A percentile compares a stretch with the other conserved stretches of the same genome.
phyloP scores from a whole-genome alignment of 2,329 filamentous ascomycete species.

The Fusarium chlamydosporum region DNA sequence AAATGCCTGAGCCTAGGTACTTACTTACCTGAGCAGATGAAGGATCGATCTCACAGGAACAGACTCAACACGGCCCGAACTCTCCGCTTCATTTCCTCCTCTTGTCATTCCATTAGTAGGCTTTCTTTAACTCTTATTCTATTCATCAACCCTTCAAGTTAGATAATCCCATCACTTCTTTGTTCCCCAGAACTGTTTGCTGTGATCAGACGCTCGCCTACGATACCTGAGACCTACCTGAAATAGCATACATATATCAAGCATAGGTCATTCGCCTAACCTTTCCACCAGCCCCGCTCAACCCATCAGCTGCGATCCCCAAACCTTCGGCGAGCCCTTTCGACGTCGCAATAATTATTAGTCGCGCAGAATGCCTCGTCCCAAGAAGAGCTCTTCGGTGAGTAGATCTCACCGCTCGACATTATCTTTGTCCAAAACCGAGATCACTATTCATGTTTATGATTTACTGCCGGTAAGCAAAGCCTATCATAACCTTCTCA shows the following conservation, averaged over 20 bases:
- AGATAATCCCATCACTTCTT: constrained; percentile 16
- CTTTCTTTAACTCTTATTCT: constrained; percentile 18
- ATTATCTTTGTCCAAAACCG: constrained; percentile 77
- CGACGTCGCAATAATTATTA: constrained; percentile 43
- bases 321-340: constrained; percentile 41
- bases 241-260: constrained; percentile 20
- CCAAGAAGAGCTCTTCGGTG: constrained; percentile 49
- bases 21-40: no score
- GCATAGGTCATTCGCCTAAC: constrained; percentile 17
- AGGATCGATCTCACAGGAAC: constrained; percentile 23
- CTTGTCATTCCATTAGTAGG: neutral
- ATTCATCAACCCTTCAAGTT: constrained; percentile 21
- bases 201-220: constrained; percentile 4
- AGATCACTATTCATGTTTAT: constrained; percentile 83
- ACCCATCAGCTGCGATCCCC: constrained; percentile 27
- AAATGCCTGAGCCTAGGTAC: constrained; percentile 24
- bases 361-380: constrained; percentile 50
- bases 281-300: constrained; percentile 41
- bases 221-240: constrained; percentile 7
- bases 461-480: constrained; percentile 77
- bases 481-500: constrained; percentile 3
- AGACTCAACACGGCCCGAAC: constrained; percentile 26
- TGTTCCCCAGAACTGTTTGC: constrained; percentile 6
- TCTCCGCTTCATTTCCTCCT: constrained; percentile 28
- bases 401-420: constrained; percentile 71